Evolutionary conservation across 352 stramenopile genomes (phyloP).

Genomic region (Phytophthora pluvialis): DNA sequence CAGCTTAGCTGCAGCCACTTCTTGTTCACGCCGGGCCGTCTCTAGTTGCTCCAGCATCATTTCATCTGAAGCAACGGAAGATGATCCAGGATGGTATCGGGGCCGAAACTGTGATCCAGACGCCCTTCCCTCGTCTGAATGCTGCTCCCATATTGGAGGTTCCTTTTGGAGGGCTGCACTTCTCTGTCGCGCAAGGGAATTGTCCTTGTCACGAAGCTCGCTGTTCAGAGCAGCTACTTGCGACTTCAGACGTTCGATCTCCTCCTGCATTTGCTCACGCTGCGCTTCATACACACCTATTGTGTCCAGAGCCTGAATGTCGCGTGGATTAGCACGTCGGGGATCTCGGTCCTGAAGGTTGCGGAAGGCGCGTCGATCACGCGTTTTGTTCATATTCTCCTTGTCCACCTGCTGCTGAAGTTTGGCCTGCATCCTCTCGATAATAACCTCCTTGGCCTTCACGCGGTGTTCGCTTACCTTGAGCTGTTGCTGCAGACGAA

Average conservation of each 20-base stretch:
- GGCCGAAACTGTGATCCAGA: conserved; percentile 12
- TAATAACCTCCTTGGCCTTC: conserved; percentile 83
- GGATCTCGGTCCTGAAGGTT: conserved; percentile 75
- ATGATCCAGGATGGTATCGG: conserved; percentile 10
- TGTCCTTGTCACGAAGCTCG: conserved; percentile 84
- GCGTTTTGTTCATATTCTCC: conserved; percentile 62
- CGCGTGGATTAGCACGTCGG: conserved; percentile 54
- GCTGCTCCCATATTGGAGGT: conserved; percentile 38
- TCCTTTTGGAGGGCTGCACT: conserved; percentile 28
- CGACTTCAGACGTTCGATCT: conserved; percentile 68
- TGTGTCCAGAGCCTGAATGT: conserved; percentile 72
- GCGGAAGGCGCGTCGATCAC: conserved; percentile 64
- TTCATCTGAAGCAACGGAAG: conserved; percentile 59
- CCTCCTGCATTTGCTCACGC: conserved; percentile 73
- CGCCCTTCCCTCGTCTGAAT: conserved; percentile 12
- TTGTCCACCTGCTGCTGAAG: conserved; percentile 83
- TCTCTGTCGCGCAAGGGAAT: conserved; percentile 57
- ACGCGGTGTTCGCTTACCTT: conserved; percentile 89
- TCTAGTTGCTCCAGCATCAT: conserved; percentile 82
- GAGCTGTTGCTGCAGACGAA: conserved; percentile 82
- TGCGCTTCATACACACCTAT: conserved; percentile 79
- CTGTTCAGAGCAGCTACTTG: conserved; percentile 70
- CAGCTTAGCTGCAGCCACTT: conserved; percentile 63
- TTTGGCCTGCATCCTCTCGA: conserved; percentile 85
- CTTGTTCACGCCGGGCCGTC: conserved; percentile 72